Percentiles rank a stretch among this genome's conserved stretches.
phyloP scores from a whole-genome alignment of 2,329 filamentous ascomycete species.

The Curvularia sp. region DNA sequence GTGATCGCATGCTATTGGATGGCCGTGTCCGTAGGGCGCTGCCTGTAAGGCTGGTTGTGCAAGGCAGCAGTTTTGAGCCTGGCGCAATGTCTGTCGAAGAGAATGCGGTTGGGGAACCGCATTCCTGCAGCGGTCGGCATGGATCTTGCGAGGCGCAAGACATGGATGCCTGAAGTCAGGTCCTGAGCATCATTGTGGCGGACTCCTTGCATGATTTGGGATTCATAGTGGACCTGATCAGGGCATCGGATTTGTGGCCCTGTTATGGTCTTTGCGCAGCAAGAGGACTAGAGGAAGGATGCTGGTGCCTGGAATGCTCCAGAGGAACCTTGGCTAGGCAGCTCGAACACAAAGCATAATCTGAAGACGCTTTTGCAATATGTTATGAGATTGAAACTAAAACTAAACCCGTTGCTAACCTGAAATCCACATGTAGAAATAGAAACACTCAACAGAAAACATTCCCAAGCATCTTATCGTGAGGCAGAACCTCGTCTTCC shows the following conservation, averaged over 20 bases:
- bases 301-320: background rate
- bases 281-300: background rate
- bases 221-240: background rate
- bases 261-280: background rate
- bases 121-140: background rate
- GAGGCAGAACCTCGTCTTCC: conserved; percentile 6
- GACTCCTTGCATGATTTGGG: background rate
- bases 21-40: background rate
- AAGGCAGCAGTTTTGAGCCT: background rate
- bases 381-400: conserved; percentile 12
- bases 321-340: background rate
- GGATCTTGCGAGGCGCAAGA: background rate
- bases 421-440: background rate
- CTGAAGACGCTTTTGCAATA: background rate
- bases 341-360: background rate
- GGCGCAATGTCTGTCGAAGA: background rate
- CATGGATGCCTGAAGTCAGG: background rate
- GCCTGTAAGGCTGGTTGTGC: background rate
- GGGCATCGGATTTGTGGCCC: background rate
- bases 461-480: conserved; percentile 1
- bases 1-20: conserved; percentile 1
- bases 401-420: background rate
- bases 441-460: background rate
- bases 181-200: background rate
- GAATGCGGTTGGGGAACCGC: background rate